A percentile compares a stretch with the other conserved stretches of the same genome.
phyloP scores from a whole-genome alignment of 768 basidiomycete genomes.

The Serendipita sp. region DNA sequence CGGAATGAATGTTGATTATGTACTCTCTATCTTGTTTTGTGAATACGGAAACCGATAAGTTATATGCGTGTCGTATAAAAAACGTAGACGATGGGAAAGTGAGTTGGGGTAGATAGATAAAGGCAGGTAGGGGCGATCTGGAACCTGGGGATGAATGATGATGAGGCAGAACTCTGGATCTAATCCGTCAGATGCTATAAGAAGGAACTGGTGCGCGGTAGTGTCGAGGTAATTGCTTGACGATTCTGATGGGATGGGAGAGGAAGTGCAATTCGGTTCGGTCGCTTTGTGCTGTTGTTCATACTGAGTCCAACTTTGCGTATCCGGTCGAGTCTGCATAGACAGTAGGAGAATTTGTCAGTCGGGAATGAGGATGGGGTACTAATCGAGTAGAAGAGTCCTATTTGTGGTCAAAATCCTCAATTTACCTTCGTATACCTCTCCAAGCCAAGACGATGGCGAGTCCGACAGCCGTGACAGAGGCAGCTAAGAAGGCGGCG shows the following conservation, averaged over 20 bases:
- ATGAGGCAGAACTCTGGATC: no score
- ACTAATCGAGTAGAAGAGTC: conserved; percentile 8
- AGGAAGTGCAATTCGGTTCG: conserved; percentile 6
- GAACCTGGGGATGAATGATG: no score
- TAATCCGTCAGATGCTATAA: neutral
- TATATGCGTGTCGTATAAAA: no score
- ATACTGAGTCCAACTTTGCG: conserved; percentile 28
- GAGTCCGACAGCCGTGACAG: conserved; percentile 39
- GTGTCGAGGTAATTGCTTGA: neutral
- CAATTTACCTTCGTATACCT: conserved; percentile 44
- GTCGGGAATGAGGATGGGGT: no score
- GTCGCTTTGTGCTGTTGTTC: conserved; percentile 17
- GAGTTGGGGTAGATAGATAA: neutral
- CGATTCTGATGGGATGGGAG: neutral
- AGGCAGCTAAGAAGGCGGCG: conserved; percentile 59
- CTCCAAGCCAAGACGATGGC: conserved; percentile 46
- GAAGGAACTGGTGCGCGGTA: neutral
- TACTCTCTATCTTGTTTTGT: no score
- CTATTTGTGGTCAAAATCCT: conserved; percentile 4
- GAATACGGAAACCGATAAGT: no score
- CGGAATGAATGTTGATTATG: no score
- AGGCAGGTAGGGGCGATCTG: no score
- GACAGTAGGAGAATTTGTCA: no score
- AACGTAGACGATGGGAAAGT: neutral
- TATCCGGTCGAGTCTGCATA: conserved; percentile 32